Evolutionary conservation across 1,284 basidiomycete species (phyloP).

Genomic region (Abortiporus biennis): DNA sequence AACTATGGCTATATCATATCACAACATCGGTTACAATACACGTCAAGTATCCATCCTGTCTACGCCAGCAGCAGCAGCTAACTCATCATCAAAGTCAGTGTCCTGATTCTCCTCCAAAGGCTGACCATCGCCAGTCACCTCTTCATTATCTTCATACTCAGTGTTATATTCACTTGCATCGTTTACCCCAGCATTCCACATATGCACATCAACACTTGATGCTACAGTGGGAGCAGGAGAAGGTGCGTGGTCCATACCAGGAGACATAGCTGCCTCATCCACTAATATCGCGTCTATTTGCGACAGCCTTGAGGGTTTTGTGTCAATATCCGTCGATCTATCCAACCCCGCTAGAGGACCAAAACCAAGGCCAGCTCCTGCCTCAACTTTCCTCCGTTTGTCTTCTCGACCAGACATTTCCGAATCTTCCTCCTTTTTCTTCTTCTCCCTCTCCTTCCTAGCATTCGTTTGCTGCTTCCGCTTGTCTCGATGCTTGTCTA

Average conservation of each 20-base stretch:
- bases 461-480: constrained; percentile 21
- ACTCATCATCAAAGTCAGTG: constrained; percentile 10
- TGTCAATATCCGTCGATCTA: background rate
- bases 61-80: constrained; percentile 8
- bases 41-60: too few species aligned
- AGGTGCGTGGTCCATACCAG: constrained; percentile 24
- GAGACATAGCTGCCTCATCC: constrained; percentile 3
- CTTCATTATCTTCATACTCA: constrained; percentile 21
- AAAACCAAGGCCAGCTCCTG: background rate
- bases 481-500: constrained; percentile 20
- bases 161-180: constrained; percentile 29
- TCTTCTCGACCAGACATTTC: background rate
- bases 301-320: background rate
- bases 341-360: background rate
- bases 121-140: constrained; percentile 17
- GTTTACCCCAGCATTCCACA: constrained; percentile 16
- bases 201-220: constrained; percentile 36
- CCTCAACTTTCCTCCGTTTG: constrained; percentile 2
- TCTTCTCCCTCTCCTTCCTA: constrained; percentile 17
- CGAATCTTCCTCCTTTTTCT: constrained; percentile 15
- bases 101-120: constrained; percentile 4
- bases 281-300: constrained; percentile 7
- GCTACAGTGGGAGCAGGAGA: constrained; percentile 46
- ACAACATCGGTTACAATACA: too few species aligned
- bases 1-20: too few species aligned